Base-by-base conservation (phyloP, 2,329 filamentous ascomycete species). In the Aspergillus tanneri region DNA sequence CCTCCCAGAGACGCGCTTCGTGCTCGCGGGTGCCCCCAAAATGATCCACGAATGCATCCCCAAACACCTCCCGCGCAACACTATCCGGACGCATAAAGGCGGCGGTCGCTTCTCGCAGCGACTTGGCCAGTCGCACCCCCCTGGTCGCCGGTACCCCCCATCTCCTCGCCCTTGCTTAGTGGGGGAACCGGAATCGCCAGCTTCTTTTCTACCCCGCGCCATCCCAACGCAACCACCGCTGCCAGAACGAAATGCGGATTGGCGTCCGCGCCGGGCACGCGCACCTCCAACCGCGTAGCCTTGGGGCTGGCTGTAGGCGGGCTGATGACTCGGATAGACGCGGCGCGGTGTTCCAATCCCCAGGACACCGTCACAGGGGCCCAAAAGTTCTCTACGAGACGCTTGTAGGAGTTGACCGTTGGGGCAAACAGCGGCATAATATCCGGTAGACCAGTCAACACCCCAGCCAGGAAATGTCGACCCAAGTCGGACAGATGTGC, bases 351-450 rank as follows among this genome's bases (percentile, higher is more conserved):
- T 71, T 97, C 93, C 4, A 96, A 75, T 1, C 93, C 93, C 93
- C 93, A 99, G 0, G 90, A 96, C 0, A 97, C 93, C 0, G 92
- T 96, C 5, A 99, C 93, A 0, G 93, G 93, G 0, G 93, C 93
- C 93, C 93, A 99, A 73, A 96, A 97, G 73, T 97, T 97, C 76
- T 99, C 93, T 2, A 99, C 93, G 0, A 99, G 80, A 3, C 93
- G 86, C 74, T 99, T 99, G 78, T 99, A 99, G 53, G 89, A 95
- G 78, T 99, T 99, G 64, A 99, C 82, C 1, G 90, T 99, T 0
- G 93, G 93, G 1, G 92, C 93, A 10, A 99, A 78, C 49, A 97
- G 77, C 1, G 93, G 93, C 93, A 99, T 99, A 58, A 97, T 83
- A 64, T 96, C 90, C 2, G 93, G 90, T 3, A 99, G 79, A 11